Evolutionary conservation across 1,284 basidiomycete genomes (phyloP).

Genomic region (Boletus albobrunnescens): DNA sequence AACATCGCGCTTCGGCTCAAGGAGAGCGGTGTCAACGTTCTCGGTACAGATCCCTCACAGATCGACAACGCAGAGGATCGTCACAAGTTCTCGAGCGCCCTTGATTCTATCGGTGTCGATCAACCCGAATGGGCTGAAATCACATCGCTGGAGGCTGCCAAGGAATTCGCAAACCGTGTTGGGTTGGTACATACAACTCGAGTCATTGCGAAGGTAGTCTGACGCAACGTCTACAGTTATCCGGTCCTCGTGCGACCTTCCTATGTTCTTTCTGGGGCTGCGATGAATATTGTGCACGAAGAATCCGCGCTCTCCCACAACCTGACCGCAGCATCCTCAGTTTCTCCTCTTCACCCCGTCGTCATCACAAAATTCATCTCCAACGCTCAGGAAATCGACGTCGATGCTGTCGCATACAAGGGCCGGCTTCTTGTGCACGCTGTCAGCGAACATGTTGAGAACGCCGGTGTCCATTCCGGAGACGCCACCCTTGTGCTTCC

Average conservation of each 20-base stretch:
- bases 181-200: conserved; percentile 41
- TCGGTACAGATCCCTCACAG: conserved; percentile 92
- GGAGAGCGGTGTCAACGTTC: conserved; percentile 85
- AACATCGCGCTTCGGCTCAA: conserved; percentile 98
- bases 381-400: conserved; percentile 95
- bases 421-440: conserved; percentile 95
- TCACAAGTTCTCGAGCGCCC: conserved; percentile 96
- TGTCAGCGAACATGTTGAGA: conserved; percentile 98
- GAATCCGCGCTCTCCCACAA: conserved; percentile 88
- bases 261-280: conserved; percentile 97
- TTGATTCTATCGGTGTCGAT: conserved; percentile 94
- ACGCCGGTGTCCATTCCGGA: conserved; percentile 98
- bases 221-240: conserved; percentile 51
- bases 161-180: conserved; percentile 86
- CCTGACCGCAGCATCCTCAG: conserved; percentile 89
- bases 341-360: conserved; percentile 96
- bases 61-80: conserved; percentile 99
- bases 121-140: conserved; percentile 97
- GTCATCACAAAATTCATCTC: conserved; percentile 99
- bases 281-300: conserved; percentile 99
- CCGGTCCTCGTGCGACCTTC: conserved; percentile 95
- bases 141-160: conserved; percentile 84
- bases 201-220: conserved; percentile 8
- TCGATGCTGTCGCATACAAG: conserved; percentile 95
- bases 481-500: conserved; percentile 97